Evolutionary conservation across 345 rosid species (phyloP).

Genomic region (Erucastrum elatum): DNA sequence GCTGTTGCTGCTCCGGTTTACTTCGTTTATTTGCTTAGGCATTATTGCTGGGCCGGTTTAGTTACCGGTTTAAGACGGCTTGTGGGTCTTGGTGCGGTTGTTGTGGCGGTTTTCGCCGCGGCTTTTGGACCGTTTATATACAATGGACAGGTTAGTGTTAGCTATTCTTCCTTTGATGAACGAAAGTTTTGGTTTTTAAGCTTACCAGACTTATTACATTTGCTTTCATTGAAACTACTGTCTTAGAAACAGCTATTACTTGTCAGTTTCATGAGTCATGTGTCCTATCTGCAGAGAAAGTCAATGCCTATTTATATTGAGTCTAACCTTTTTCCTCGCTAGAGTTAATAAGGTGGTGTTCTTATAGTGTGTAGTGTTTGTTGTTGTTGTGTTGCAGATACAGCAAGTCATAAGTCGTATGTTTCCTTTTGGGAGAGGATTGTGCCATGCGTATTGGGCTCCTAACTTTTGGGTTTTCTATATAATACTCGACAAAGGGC

Average conservation of each 20-base stretch:
- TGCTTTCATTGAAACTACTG: too few species aligned
- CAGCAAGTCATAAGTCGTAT: slow-evolving; percentile 69
- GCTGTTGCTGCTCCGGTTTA: slow-evolving; percentile 94
- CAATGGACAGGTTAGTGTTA: slow-evolving; percentile 64
- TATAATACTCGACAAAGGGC: slow-evolving; percentile 71
- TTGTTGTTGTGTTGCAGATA: slow-evolving; percentile 56
- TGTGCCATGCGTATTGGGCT: slow-evolving; percentile 98
- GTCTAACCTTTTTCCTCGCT: too few species aligned
- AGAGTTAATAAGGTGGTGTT: too few species aligned
- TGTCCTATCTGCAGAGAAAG: background rate
- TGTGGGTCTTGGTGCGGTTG: slow-evolving; percentile 56
- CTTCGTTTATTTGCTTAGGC: slow-evolving; percentile 79
- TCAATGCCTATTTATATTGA: background rate
- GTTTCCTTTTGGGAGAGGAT: slow-evolving; percentile 99
- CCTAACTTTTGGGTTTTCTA: slow-evolving; percentile 97
- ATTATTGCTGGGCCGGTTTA: slow-evolving; percentile 74
- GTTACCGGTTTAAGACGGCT: slow-evolving; percentile 56
- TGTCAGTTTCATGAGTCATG: too few species aligned
- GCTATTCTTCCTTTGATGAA: too few species aligned
- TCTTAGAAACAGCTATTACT: background rate
- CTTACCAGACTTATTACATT: background rate
- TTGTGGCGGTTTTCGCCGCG: slow-evolving; percentile 59
- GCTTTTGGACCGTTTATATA: slow-evolving; percentile 82
- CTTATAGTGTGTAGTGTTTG: background rate
- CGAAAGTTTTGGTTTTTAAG: background rate